phyloP scores from a whole-genome alignment of 176 grass and related monocot genomes.

The Phoenix roebelenii region DNA sequence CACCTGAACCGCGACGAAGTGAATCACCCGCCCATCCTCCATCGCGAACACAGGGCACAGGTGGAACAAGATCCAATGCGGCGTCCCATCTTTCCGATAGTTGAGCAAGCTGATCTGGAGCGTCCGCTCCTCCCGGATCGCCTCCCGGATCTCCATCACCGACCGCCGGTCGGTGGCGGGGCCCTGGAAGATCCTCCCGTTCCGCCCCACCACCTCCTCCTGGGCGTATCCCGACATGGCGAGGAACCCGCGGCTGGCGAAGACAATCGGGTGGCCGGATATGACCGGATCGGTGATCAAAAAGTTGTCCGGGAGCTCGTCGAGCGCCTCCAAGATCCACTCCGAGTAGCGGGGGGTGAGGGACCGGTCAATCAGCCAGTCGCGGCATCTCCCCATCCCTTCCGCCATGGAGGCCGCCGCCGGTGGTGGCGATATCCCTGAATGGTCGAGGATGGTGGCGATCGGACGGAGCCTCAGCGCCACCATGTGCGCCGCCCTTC shows the following conservation, averaged over 20 bases:
- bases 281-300: conserved; percentile 81
- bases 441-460: too few species aligned
- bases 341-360: conserved; percentile 74
- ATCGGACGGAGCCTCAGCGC: too few species aligned
- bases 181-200: conserved; percentile 81
- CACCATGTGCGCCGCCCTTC: too few species aligned
- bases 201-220: conserved; percentile 61
- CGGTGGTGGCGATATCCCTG: background rate
- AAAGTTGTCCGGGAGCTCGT: conserved; percentile 66
- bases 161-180: conserved; percentile 60
- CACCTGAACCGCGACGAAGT: conserved; percentile 89
- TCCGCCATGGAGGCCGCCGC: background rate
- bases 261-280: conserved; percentile 83
- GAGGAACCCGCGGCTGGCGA: conserved; percentile 55
- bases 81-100: conserved; percentile 65
- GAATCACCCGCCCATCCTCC: conserved; percentile 45
- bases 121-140: conserved; percentile 42
- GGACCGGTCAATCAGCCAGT: conserved; percentile 23
- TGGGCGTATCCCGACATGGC: conserved; percentile 45
- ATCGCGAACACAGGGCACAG: conserved; percentile 65
- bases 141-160: conserved; percentile 56
- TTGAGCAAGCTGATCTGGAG: conserved; percentile 62
- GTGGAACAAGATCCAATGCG: conserved; percentile 81
- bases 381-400: background rate
- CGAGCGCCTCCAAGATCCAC: conserved; percentile 64